Evolutionary conservation across 2,329 filamentous ascomycete genomes (phyloP).

Genomic region (Daldinia eschscholtzii): DNA sequence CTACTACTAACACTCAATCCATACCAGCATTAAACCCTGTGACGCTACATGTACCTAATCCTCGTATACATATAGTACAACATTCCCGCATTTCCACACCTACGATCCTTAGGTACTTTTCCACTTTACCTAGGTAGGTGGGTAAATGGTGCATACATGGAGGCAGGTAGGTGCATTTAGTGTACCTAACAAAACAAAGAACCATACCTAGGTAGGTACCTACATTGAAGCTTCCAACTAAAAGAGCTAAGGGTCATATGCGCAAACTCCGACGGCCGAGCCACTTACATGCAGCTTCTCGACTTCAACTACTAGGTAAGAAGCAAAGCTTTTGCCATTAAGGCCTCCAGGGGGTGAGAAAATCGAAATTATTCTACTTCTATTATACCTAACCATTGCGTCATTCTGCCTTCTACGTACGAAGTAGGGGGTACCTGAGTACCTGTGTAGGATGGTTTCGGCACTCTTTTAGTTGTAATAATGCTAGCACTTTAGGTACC

Average conservation of each 20-base stretch:
- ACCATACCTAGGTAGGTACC: background rate
- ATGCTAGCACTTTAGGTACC: background rate
- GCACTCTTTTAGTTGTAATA: background rate
- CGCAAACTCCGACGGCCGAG: slow-evolving; percentile 30
- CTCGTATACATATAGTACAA: slow-evolving; percentile 15
- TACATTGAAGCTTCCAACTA: slow-evolving; percentile 30
- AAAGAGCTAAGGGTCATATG: slow-evolving; percentile 11
- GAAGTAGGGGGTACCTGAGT: background rate
- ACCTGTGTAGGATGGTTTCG: too few species aligned
- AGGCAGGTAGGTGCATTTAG: slow-evolving; percentile 24
- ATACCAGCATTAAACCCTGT: background rate
- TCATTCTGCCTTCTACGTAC: background rate
- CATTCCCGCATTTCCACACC: slow-evolving; percentile 1
- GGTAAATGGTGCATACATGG: slow-evolving; percentile 6
- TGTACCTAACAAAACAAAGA: too few species aligned
- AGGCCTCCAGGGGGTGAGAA: slow-evolving; percentile 4
- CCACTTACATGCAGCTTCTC: slow-evolving; percentile 9
- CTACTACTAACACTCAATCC: too few species aligned
- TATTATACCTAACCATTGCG: background rate
- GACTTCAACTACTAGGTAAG: slow-evolving; percentile 6
- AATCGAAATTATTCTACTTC: background rate
- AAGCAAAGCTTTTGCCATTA: slow-evolving; percentile 8
- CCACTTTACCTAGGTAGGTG: slow-evolving; percentile 9
- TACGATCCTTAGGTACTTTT: background rate
- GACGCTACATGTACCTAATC: background rate